Evolutionary conservation across 257 asterid genomes (phyloP).

Genomic region (Jacaranda copaia): DNA sequence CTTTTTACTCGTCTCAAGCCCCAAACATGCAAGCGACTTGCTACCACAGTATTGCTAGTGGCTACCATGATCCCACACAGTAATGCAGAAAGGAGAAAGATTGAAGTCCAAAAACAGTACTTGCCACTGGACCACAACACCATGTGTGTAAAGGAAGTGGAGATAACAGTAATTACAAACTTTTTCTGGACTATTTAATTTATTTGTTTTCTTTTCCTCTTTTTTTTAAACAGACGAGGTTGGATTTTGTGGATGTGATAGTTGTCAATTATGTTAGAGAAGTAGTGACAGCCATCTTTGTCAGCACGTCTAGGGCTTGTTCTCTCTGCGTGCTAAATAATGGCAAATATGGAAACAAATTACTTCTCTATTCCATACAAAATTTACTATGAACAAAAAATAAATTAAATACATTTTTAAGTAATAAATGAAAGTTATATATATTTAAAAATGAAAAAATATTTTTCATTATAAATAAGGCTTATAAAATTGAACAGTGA

Average conservation of each 20-base stretch:
- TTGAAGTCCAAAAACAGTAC: slow-evolving; percentile 24
- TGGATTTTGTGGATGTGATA: slow-evolving; percentile 70
- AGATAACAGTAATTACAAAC: slow-evolving; percentile 33
- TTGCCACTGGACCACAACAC: slow-evolving; percentile 33
- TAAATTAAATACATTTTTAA: too few relatives aligned
- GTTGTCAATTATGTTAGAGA: slow-evolving; percentile 67
- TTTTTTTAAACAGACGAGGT: slow-evolving; percentile 35
- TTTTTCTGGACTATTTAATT: slow-evolving; percentile 15
- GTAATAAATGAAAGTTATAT: too few relatives aligned
- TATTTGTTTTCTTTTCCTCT: neutral
- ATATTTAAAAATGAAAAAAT: too few relatives aligned
- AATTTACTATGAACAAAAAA: too few relatives aligned
- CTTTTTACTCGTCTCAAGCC: neutral
- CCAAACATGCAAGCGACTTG: neutral
- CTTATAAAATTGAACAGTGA: too few relatives aligned
- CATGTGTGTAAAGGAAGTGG: slow-evolving; percentile 33
- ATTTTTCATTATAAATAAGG: too few relatives aligned
- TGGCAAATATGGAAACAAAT: neutral
- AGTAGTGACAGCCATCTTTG: slow-evolving; percentile 72
- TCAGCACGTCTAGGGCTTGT: slow-evolving; percentile 46
- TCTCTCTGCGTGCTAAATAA: slow-evolving; percentile 5
- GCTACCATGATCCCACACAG: slow-evolving; percentile 2
- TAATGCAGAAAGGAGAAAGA: slow-evolving; percentile 28
- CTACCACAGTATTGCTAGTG: neutral
- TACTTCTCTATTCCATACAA: neutral